Evolutionary conservation across 805 yeast genomes (phyloP), one percentile per base, ranked within the genome.

Genomic region (Nakazawaea peltata): DNA sequence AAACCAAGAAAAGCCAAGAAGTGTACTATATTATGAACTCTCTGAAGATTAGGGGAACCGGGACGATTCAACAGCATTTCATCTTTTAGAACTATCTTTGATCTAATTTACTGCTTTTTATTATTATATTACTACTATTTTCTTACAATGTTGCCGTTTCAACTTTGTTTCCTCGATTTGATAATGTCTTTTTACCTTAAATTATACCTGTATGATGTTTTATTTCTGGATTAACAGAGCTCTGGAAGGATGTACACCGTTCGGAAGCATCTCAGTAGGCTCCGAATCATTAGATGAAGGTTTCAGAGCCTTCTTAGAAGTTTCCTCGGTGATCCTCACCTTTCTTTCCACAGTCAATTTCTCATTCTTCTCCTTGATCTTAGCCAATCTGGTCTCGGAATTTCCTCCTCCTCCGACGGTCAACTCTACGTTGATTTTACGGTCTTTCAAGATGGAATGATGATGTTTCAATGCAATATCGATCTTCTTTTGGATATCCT

Each of bases 361-460:
- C 30, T 73, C 80, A 54, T 90, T 90, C 66, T 90, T 90, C 32
- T 70, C 72, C 50, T 75, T 74, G 47, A 92, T 68, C 58, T 92
- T 92, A 37, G 72, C 69, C 31, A 74, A 47, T 50, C 94, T 63
- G 28, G 63, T 67, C 40, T 69, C 62, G 8, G 94, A 77, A 54
- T 90, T 90, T 38, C 97, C 97, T 32, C 98, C 98, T 28, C 98
- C 98, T 38, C 98, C 98, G 33, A 86, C 98, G 2, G 97, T 92
- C 48, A 92, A 68, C 56, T 92, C 98, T 24, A 92, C 97, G 51
- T 92, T 92, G 50, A 92, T 88, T 54, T 79, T 85, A 46, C 96
- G 69, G 29, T 71, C 68, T 39, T 74, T 69, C 44, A 90, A 53
- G 8, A 63, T 48, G 3, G 90, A 68, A 57, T 85, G 95, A 56